phyloP scores from a whole-genome alignment of 2,329 filamentous ascomycete species.

The Teratosphaeria epicoccoides region DNA sequence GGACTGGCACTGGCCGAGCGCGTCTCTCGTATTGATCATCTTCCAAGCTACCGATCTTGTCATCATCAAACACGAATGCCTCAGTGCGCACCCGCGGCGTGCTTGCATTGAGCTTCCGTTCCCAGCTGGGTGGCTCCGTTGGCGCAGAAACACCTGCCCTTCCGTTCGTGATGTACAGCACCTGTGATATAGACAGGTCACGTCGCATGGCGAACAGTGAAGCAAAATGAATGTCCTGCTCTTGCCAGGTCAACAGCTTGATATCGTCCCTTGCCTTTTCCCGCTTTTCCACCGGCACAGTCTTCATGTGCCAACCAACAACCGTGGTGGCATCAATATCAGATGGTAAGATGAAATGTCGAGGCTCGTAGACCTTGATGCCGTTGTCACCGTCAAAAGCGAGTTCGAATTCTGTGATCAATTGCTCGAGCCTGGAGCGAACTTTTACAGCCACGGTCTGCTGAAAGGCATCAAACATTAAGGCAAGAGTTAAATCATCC shows the following conservation, averaged over 20 bases:
- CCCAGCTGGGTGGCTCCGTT: constrained; percentile 12
- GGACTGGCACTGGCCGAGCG: background rate
- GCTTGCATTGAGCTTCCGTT: constrained; percentile 6
- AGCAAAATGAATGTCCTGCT: background rate
- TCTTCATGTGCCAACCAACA: background rate
- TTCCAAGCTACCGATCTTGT: constrained; percentile 1
- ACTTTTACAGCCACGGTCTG: background rate
- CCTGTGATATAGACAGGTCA: background rate
- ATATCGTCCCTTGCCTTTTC: background rate
- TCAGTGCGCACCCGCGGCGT: constrained; percentile 5
- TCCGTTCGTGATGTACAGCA: background rate
- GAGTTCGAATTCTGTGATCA: background rate
- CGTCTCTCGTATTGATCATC: background rate
- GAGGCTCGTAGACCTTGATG: background rate
- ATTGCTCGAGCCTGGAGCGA: background rate
- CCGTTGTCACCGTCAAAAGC: background rate
- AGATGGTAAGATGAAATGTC: background rate
- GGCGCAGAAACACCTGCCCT: background rate
- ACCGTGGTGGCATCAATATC: background rate
- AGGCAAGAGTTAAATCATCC: background rate
- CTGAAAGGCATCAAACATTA: background rate
- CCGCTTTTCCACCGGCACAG: background rate
- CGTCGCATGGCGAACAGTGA: background rate
- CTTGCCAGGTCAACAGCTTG: background rate
- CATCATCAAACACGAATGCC: constrained; percentile 12